Base-by-base conservation (phyloP, 345 rosid species). In the Acer saccharum region DNA sequence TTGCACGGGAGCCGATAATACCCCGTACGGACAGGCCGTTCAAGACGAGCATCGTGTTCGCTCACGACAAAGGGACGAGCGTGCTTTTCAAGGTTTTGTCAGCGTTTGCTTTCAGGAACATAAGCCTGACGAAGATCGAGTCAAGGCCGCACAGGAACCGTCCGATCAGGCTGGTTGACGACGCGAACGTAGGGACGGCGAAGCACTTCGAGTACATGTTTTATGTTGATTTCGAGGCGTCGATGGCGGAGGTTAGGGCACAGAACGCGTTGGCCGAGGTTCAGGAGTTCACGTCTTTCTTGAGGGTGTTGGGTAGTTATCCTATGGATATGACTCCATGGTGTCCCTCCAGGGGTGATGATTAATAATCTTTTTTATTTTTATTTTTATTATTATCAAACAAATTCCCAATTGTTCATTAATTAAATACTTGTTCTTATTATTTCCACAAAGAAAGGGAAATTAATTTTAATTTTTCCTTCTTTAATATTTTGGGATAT, bases 321-420 rank as follows among this genome's bases (percentile, higher is more conserved):
- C 99, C 99, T 3, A 96, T 92, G 95, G 99, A 96, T 83, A 96
- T 96, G 99, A 90, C 98, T 8, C 98, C 99, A 4, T 96, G 97
- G 97, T 85, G 86, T 68, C 96, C 96, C 3, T 84, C 93, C 18
- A 12, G 85, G 57, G 90, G 73, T 39, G 88, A 87, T 25, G 69
- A 77, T 57, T 7, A 18, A 7, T 57, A 7, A 18, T n/a, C 62
- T 43, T 43, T 43, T 43, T 43, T 43, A 6, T 2, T 43, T 8
- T 6, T 13, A 32, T 32, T 32, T 3, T 35, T 35, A 4, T 35
- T 35, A 35, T 35, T 35, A 35, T 35, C 3, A 9, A 13, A 57
- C 0, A 25, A 43, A 13, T 4, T n/a, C 27, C 41, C 52, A 17
- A 10, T 18, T 16, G 18, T 2, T 10, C 0, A 13, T 12, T 48